Evolutionary conservation across 1,284 basidiomycete species (phyloP).

Genomic region (Sanguinoderma infundibulare): DNA sequence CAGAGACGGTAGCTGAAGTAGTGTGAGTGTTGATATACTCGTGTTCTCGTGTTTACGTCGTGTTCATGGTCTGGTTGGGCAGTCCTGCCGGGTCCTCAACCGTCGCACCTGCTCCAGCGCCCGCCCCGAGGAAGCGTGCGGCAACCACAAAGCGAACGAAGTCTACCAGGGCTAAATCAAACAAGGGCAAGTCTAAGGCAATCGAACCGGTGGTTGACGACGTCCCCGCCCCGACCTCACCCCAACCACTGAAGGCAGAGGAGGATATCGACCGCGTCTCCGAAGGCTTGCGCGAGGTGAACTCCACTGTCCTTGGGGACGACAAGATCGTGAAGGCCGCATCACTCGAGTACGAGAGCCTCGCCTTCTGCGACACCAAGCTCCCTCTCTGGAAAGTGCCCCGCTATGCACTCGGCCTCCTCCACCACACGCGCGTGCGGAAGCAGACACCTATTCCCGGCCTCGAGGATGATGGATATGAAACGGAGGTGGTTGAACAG

Average conservation of each 20-base stretch:
- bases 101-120: background rate
- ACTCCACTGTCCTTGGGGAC: background rate
- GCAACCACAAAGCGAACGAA: background rate
- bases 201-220: background rate
- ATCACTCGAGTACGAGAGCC: background rate
- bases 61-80: background rate
- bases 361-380: background rate
- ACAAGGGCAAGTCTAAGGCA: background rate
- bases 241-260: background rate
- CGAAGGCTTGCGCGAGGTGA: background rate
- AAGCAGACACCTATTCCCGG: background rate
- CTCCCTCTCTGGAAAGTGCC: background rate
- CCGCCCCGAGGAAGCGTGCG: slow-evolving; percentile 3
- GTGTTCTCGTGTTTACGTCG: background rate
- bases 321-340: background rate
- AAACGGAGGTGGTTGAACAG: too few species aligned
- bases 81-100: background rate
- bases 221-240: background rate
- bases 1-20: background rate
- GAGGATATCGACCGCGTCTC: slow-evolving; percentile 1
- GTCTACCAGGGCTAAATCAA: background rate
- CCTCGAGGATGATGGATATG: background rate
- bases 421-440: background rate
- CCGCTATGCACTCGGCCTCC: too few species aligned
- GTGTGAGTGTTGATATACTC: background rate